Base-by-base conservation (phyloP, 192 early-diverging fungal genomes). In the Lobulomyces angularis region DNA sequence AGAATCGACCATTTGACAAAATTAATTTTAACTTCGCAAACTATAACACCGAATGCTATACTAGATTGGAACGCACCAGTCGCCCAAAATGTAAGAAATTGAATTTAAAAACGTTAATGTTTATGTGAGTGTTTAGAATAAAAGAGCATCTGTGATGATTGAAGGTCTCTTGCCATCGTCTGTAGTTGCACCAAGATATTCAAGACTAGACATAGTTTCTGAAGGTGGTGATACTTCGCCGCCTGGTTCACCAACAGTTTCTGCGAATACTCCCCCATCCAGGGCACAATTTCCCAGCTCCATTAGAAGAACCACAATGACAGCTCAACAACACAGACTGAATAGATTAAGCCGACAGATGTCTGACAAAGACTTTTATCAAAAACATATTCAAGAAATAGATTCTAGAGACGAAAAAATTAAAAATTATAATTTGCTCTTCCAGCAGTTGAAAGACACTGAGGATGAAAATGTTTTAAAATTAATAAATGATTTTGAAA, bases 1-100 rank as follows among this genome's bases (percentile, higher is more conserved):
- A 59, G 84, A 28, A 87, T 90, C 37, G 85, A 88, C 45, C 83
- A 90, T 34, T 56, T 90, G 36, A 88, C 85, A 5, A 79, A 75
- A 17, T 50, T 90, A 18, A 90, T 90, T 41, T 61, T 90, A 42
- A 87, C 79, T 0, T 78, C 74, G 1, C 43, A 52, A n/a, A 77
- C 79, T 2, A 64, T 83, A 19, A 58, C 64, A 23, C 41, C 55
- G 19, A 66, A 67, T 37, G 43, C 63, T 16, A 45, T 69, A 20
- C 36, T 69, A 38, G 62, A 64, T 50, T 69, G 67, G 67, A 67
- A 50, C 48, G 55, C 56, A 4, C 55, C 59, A 1, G 19, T 27
- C n/a, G 64, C 54, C 9, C n/a, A n/a, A n/a, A n/a, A n/a, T n/a
- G n/a, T n/a, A n/a, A n/a, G n/a, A n/a, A n/a, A n/a, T n/a, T n/a